Evolutionary conservation across 805 yeast genomes (phyloP).

Genomic region (Metschnikowia chrysomelidarum): DNA sequence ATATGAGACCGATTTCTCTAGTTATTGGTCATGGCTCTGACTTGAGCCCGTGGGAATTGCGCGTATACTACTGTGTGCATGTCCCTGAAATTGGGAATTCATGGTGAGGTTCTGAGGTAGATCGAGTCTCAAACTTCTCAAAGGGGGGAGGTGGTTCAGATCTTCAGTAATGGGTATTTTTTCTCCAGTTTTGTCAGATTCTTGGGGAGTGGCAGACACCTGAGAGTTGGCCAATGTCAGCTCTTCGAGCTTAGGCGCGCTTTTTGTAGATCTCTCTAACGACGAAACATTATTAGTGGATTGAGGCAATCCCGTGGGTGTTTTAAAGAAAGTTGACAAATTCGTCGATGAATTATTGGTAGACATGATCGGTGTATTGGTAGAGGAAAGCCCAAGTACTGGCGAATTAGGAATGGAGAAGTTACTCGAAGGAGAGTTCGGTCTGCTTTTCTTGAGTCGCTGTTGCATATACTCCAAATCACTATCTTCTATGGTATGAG

Average conservation of each 20-base stretch:
- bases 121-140: conserved; percentile 49
- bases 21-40: conserved; percentile 5
- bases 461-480: conserved; percentile 48
- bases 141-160: conserved; percentile 41
- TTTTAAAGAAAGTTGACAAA: conserved; percentile 35
- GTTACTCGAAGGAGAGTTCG: conserved; percentile 43
- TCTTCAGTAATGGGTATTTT: conserved; percentile 8
- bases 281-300: conserved; percentile 2
- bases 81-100: conserved; percentile 10
- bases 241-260: no score
- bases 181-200: conserved; percentile 4
- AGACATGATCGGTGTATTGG: conserved; percentile 41
- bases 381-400: conserved; percentile 37
- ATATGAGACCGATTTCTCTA: neutral
- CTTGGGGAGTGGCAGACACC: conserved; percentile 2
- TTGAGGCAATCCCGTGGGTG: conserved; percentile 19
- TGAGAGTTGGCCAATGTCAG: neutral
- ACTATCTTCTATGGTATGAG: conserved; percentile 37
- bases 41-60: conserved; percentile 8
- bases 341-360: conserved; percentile 43
- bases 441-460: conserved; percentile 46
- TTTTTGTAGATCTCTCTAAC: conserved; percentile 4
- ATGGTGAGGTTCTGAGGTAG: conserved; percentile 42
- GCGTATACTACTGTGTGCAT: conserved; percentile 4
- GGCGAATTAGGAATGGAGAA: conserved; percentile 47